These are phyloP conservation scores for Penicillium sp. DNA, from an alignment of 2,329 filamentous ascomycete species.

Conservation along the genomic window DNA sequence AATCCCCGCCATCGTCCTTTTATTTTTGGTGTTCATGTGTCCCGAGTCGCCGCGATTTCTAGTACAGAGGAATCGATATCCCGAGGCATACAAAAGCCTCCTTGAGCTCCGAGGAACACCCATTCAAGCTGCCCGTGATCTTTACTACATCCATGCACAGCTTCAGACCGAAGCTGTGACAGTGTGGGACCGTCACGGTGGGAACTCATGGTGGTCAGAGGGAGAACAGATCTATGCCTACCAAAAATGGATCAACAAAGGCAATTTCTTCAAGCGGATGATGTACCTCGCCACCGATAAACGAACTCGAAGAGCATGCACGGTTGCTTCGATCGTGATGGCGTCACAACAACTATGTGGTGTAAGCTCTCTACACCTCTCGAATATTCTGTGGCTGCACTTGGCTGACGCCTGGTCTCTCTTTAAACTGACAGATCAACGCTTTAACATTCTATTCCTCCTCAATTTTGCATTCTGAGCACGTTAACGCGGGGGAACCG, in stretches of 20 bases:
- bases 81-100: neutral
- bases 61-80: conserved; percentile 2
- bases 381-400: neutral
- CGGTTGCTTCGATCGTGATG: neutral
- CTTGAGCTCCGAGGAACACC: neutral
- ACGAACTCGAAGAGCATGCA: neutral
- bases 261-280: neutral
- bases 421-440: neutral
- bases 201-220: neutral
- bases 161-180: neutral
- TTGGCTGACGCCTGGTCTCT: neutral
- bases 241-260: neutral
- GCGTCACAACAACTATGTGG: neutral
- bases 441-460: neutral
- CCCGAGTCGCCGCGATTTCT: conserved; percentile 15
- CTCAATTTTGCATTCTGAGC: neutral
- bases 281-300: neutral
- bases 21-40: conserved; percentile 1
- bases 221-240: neutral
- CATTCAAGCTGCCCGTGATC: neutral
- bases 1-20: neutral
- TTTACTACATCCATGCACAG: conserved; percentile 29
- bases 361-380: neutral
- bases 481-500: neutral
- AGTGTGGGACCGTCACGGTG: neutral